Conservation (phyloP, 1,284 basidiomycete species). For the Anthracocystis panici-leucophaei region DNA sequence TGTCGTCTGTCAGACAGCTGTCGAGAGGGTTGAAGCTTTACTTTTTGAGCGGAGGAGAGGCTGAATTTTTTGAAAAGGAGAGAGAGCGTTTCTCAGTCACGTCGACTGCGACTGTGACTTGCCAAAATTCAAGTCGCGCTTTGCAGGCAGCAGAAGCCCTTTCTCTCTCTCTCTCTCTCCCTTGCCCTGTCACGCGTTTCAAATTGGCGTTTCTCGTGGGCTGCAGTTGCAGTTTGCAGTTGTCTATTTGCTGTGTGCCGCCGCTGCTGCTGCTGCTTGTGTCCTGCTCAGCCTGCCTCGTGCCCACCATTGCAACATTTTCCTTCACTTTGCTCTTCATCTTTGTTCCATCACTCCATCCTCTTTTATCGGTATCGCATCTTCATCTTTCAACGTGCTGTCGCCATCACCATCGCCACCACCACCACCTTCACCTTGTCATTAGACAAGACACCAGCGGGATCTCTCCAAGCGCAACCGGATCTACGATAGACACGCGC, state of each 20-base stretch:
- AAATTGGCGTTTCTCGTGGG: constrained; percentile 8
- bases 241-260: background rate
- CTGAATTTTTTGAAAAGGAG: too few species aligned
- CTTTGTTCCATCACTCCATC: background rate
- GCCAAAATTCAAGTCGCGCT: constrained; percentile 27
- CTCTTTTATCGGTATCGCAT: background rate
- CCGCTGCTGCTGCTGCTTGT: constrained; percentile 9
- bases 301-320: constrained; percentile 5
- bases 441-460: background rate
- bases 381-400: background rate
- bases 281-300: constrained; percentile 5
- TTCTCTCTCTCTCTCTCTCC: background rate
- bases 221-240: constrained; percentile 1
- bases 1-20: background rate
- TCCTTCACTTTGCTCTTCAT: constrained; percentile 1
- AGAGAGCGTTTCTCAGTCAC: constrained; percentile 4
- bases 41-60: too few species aligned
- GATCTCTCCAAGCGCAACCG: background rate
- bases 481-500: too few species aligned
- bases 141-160: constrained; percentile 7
- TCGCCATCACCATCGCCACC: constrained; percentile 1
- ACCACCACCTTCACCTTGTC: background rate
- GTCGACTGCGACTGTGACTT: background rate
- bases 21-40: too few species aligned
- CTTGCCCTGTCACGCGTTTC: constrained; percentile 24